These are phyloP conservation scores for Tetracladium setigerum DNA, from an alignment of 495 filamentous ascomycete genomes.

Conservation along the genomic window DNA sequence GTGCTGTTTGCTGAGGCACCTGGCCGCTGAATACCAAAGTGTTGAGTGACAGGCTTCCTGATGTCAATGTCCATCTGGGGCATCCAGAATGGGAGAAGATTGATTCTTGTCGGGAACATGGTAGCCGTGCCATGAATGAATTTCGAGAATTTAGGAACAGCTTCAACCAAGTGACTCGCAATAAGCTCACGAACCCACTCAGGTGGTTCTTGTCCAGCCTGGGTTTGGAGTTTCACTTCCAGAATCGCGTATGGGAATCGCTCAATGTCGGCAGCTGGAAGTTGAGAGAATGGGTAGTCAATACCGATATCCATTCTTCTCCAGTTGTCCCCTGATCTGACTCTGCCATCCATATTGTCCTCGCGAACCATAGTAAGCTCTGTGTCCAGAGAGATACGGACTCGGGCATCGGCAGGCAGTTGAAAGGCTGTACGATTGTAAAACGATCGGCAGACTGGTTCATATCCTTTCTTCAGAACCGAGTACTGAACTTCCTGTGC, in stretches of 20 bases:
- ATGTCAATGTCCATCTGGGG: constrained; percentile 98
- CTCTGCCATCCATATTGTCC: constrained; percentile 81
- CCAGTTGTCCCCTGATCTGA: constrained; percentile 82
- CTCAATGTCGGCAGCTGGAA: constrained; percentile 76
- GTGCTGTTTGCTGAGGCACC: constrained; percentile 64
- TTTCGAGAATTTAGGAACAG: constrained; percentile 98
- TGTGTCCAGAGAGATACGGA: constrained; percentile 94
- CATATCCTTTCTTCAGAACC: constrained; percentile 71
- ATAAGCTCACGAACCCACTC: constrained; percentile 93
- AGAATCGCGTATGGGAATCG: constrained; percentile 94
- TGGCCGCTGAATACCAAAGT: constrained; percentile 81
- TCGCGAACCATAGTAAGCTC: constrained; percentile 92
- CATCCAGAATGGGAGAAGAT: constrained; percentile 93
- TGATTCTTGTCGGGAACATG: constrained; percentile 77
- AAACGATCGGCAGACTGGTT: constrained; percentile 85
- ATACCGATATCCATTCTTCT: constrained; percentile 96
- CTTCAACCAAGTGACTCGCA: constrained; percentile 89
- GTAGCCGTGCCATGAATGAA: constrained; percentile 94
- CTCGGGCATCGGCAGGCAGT: constrained; percentile 89
- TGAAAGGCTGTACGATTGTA: constrained; percentile 98
- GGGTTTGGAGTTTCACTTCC: constrained; percentile 97
- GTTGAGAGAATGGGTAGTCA: constrained; percentile 87
- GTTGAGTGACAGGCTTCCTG: constrained; percentile 77
- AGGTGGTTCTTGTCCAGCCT: constrained; percentile 92
- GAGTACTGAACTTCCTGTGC: constrained; percentile 92